Percentiles rank a stretch among this genome's conserved stretches.
Conservation (phyloP, 2,329 filamentous ascomycete genomes). For the Ophiostoma triangulosporum region DNA sequence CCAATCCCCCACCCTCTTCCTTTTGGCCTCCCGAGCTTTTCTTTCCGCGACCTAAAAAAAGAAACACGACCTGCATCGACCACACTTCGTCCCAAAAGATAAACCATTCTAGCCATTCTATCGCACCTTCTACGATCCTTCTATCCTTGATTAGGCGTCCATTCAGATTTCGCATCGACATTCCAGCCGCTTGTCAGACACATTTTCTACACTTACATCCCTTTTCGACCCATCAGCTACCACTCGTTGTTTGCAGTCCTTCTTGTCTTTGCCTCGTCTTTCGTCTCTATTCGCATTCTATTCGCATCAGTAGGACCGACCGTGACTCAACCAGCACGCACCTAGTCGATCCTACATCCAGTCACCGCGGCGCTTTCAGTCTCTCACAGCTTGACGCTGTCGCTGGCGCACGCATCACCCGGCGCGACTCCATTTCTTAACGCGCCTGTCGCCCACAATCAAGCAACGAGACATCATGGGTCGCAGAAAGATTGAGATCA, state of each 20-base stretch:
- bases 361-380: not conserved
- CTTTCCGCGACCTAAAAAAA: constrained; percentile 14
- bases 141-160: not conserved
- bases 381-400: not conserved
- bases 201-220: not conserved
- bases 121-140: not conserved
- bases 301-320: not conserved
- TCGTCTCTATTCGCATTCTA: not conserved
- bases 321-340: not conserved
- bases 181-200: not conserved
- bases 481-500: constrained; percentile 98
- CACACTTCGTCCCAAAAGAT: not conserved
- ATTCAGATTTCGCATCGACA: not conserved
- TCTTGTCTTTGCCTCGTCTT: not conserved
- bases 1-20: constrained; percentile 9
- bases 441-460: not conserved
- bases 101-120: constrained; percentile 3
- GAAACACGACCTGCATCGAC: constrained; percentile 10
- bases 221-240: not conserved
- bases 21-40: constrained; percentile 2
- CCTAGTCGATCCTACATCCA: not conserved
- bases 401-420: not conserved
- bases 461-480: constrained; percentile 53
- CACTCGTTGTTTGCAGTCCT: not conserved
- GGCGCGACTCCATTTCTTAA: not conserved